phyloP scores from a whole-genome alignment of 2,329 filamentous ascomycete genomes.

The Stachybotrys chlorohalonatus region DNA sequence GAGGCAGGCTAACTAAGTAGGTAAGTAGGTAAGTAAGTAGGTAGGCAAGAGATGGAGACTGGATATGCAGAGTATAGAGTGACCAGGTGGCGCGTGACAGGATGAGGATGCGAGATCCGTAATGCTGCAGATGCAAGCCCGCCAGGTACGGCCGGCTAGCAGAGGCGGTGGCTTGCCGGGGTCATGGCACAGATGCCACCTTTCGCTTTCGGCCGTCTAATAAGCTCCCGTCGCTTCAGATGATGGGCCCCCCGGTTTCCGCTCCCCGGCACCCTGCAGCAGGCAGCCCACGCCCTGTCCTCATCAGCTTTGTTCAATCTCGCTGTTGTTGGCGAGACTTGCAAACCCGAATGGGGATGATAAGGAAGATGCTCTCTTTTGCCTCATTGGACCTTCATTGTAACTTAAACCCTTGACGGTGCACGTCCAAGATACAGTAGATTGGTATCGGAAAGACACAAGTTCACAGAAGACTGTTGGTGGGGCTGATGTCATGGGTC shows the following conservation, averaged over 20 bases:
- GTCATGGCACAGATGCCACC: conserved; percentile 6
- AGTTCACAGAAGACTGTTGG: not conserved
- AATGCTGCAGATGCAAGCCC: not conserved
- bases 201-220: conserved; percentile 6
- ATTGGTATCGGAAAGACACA: too few species aligned
- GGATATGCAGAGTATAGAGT: not conserved
- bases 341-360: too few species aligned
- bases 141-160: not conserved
- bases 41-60: not conserved
- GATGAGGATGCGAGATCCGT: not conserved
- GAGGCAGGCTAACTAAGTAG: not conserved
- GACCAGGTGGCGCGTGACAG: not conserved
- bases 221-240: not conserved
- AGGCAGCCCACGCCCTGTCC: too few species aligned
- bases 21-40: not conserved
- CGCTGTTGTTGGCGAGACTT: too few species aligned
- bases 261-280: too few species aligned
- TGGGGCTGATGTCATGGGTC: not conserved
- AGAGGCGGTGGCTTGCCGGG: too few species aligned
- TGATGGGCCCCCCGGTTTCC: not conserved
- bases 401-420: too few species aligned
- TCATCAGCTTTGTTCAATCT: too few species aligned
- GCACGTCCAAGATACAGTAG: too few species aligned
- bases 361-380: too few species aligned
- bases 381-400: too few species aligned